A percentile compares a stretch with the other conserved stretches of the same genome.
Evolutionary conservation across 2,329 filamentous ascomycete species (phyloP).

Genomic region (Aspergillus caelatus): DNA sequence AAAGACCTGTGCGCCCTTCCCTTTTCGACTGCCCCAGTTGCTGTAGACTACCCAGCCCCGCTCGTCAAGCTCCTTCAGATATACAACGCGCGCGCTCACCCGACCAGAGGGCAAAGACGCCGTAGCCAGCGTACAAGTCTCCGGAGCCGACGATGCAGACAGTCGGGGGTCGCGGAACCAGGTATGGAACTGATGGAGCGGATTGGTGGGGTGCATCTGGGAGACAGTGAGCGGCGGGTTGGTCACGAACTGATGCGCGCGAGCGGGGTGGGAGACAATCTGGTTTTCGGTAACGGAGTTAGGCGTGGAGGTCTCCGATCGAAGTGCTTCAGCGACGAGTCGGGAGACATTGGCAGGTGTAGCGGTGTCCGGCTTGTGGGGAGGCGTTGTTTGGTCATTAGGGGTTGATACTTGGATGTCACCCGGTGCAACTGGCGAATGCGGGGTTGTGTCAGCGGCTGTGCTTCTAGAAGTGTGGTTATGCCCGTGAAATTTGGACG

Average conservation of each 20-base stretch:
- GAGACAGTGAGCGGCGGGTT: constrained; percentile 47
- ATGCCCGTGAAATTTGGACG: too few species aligned
- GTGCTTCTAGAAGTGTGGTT: not conserved
- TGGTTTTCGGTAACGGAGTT: constrained; percentile 36
- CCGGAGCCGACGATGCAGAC: constrained; percentile 70
- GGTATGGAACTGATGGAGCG: constrained; percentile 80
- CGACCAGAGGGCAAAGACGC: constrained; percentile 80
- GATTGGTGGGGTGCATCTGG: constrained; percentile 51
- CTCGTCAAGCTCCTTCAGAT: constrained; percentile 90
- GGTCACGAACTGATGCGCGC: constrained; percentile 46
- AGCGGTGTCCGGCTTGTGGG: constrained; percentile 16
- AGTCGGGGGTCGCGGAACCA: constrained; percentile 81
- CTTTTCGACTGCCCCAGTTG: constrained; percentile 77
- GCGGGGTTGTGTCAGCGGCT: constrained; percentile 1
- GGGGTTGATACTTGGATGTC: constrained; percentile 36
- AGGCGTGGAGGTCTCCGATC: constrained; percentile 41
- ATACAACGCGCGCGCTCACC: constrained; percentile 83
- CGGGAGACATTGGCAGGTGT: constrained; percentile 14
- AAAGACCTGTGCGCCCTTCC: constrained; percentile 47
- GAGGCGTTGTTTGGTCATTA: constrained; percentile 16
- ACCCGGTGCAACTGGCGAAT: constrained; percentile 45
- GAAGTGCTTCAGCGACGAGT: constrained; percentile 25
- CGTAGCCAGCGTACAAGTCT: constrained; percentile 86
- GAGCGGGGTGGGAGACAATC: constrained; percentile 41
- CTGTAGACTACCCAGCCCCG: constrained; percentile 87